A percentile compares a stretch with the other conserved stretches of the same genome.
These are phyloP conservation scores for Mercurialis annua DNA, from an alignment of 345 rosid species.

Conservation along the genomic window DNA sequence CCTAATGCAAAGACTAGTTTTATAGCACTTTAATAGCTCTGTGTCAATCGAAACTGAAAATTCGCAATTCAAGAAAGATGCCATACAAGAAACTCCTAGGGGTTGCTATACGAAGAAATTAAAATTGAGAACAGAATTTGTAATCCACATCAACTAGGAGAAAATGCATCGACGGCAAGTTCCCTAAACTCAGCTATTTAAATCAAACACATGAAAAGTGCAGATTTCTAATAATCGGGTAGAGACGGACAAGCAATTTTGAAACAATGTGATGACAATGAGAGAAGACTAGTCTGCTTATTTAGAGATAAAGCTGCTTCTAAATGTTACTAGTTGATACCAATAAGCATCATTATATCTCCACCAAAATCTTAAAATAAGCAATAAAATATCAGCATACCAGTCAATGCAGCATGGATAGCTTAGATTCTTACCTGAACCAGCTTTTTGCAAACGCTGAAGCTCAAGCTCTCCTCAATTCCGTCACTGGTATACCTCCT, in stretches of 20 bases:
- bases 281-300: constrained; percentile 1
- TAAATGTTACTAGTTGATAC: not conserved
- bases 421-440: constrained; percentile 52
- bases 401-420: not conserved
- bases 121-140: not conserved
- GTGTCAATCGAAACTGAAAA: not conserved
- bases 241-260: not conserved
- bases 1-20: not conserved
- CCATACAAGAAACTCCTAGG: not conserved
- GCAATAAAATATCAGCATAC: not conserved
- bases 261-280: not conserved
- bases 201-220: not conserved
- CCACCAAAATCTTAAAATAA: not conserved
- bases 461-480: constrained; percentile 69
- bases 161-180: not conserved
- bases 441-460: constrained; percentile 84
- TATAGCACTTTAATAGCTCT: too few species aligned
- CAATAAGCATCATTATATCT: not conserved
- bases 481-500: constrained; percentile 45
- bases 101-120: not conserved
- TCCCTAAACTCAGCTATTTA: not conserved
- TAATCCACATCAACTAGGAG: not conserved
- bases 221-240: not conserved
- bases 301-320: not conserved
- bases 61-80: not conserved